Percentiles rank a stretch among this genome's conserved stretches.
Evolutionary conservation across 2,329 filamentous ascomycete genomes (phyloP).

Genomic region (Arthrobotrys entomopaga): DNA sequence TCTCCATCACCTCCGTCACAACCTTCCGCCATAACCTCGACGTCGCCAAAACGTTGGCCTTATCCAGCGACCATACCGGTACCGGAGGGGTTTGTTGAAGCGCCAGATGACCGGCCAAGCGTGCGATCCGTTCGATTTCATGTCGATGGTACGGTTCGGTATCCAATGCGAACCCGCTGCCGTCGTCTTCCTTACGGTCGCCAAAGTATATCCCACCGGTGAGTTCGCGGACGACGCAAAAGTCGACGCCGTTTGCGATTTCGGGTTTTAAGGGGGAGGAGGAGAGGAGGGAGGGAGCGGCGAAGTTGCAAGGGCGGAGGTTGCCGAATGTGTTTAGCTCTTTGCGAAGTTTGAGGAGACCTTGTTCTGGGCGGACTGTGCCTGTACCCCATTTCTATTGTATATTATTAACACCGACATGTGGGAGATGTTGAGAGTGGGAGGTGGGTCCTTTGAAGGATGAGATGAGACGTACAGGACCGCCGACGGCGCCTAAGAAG

Average conservation of each 20-base stretch:
- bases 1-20: conserved; percentile 82
- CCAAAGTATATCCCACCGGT: conserved; percentile 97
- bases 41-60: conserved; percentile 95
- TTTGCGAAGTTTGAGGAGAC: conserved; percentile 88
- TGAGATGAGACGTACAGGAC: conserved; percentile 70
- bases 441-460: conserved; percentile 1
- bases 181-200: conserved; percentile 77
- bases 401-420: not conserved
- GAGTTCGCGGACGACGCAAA: conserved; percentile 90
- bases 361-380: conserved; percentile 87
- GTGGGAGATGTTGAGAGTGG: not conserved
- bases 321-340: conserved; percentile 95
- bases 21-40: conserved; percentile 89
- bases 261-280: conserved; percentile 86
- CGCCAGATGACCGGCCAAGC: conserved; percentile 83
- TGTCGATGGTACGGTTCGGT: conserved; percentile 84
- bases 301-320: conserved; percentile 95
- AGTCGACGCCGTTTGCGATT: conserved; percentile 86
- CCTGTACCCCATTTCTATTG: conserved; percentile 87
- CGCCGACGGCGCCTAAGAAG: conserved; percentile 90
- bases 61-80: conserved; percentile 87
- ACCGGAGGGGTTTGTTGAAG: conserved; percentile 78
- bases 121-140: conserved; percentile 88
- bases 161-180: conserved; percentile 79
- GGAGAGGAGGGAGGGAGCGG: conserved; percentile 78